Conservation (phyloP, 1,139 yeast genomes). For the Saccharomycopsis crataegensis region DNA sequence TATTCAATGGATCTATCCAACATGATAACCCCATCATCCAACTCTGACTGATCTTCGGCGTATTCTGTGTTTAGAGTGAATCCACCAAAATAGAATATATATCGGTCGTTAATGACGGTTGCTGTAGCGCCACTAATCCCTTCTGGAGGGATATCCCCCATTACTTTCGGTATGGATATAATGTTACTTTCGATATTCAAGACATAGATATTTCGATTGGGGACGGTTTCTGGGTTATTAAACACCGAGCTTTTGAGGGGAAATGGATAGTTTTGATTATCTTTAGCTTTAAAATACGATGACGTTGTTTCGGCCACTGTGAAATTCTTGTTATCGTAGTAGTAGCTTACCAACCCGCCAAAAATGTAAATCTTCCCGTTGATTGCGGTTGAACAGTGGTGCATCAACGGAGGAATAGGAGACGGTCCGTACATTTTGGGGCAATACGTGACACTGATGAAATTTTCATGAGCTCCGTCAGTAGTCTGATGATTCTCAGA, state of each 20-base stretch:
- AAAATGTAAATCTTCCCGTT: slow-evolving; percentile 30
- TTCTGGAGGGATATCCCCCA: slow-evolving; percentile 34
- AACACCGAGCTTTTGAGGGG: slow-evolving; percentile 33
- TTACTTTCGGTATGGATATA: slow-evolving; percentile 24
- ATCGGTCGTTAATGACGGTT: slow-evolving; percentile 32
- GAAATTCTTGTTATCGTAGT: neutral
- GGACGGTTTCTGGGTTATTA: slow-evolving; percentile 32
- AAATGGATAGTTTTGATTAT: slow-evolving; percentile 29
- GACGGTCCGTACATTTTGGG: slow-evolving; percentile 33
- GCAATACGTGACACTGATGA: slow-evolving; percentile 9
- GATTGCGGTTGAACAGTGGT: slow-evolving; percentile 34
- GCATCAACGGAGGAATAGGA: slow-evolving; percentile 32
- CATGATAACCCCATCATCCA: slow-evolving; percentile 25
- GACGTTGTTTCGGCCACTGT: neutral
- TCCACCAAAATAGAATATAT: slow-evolving; percentile 40
- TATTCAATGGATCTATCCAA: slow-evolving; percentile 30
- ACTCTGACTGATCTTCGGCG: slow-evolving; percentile 23
- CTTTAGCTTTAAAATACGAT: neutral
- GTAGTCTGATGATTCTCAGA: no score
- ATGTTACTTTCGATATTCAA: slow-evolving; percentile 33
- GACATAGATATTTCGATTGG: slow-evolving; percentile 30
- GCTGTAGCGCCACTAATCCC: slow-evolving; percentile 34
- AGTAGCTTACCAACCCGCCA: slow-evolving; percentile 34
- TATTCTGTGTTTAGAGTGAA: slow-evolving; percentile 33
- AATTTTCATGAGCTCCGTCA: neutral